phyloP scores from a whole-genome alignment of 768 basidiomycete species.

The Terana coerulea region DNA sequence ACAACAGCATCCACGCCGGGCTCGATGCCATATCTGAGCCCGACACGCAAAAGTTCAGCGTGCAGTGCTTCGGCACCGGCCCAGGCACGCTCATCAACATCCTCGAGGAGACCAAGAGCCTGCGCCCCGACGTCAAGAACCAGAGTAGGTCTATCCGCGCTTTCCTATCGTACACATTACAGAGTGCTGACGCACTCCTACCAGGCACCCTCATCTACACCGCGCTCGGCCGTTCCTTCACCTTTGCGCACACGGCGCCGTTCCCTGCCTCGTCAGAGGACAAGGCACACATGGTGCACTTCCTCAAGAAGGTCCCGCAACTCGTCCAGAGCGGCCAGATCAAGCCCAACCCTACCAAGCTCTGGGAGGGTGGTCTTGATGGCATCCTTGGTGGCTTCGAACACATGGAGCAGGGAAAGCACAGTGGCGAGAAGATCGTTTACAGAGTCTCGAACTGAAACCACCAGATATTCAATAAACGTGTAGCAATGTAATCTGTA shows the following conservation, averaged over 20 bases:
- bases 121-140: not conserved
- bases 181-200: too few species aligned
- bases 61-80: conserved; percentile 4
- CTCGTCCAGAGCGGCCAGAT: conserved; percentile 19
- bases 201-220: conserved; percentile 22
- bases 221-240: conserved; percentile 16
- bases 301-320: conserved; percentile 18
- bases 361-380: conserved; percentile 23
- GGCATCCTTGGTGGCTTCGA: conserved; percentile 23
- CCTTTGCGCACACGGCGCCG: conserved; percentile 3
- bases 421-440: conserved; percentile 29
- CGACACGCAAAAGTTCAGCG: conserved; percentile 7
- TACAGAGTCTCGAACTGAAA: too few species aligned
- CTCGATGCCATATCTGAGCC: conserved; percentile 19
- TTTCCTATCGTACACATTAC: too few species aligned
- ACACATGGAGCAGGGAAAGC: conserved; percentile 27
- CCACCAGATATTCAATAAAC: not conserved
- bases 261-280: conserved; percentile 18
- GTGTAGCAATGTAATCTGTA: too few species aligned
- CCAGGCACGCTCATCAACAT: conserved; percentile 9
- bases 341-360: conserved; percentile 23
- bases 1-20: conserved; percentile 14
- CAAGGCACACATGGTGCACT: conserved; percentile 21
- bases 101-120: conserved; percentile 1
- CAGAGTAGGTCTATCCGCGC: too few species aligned